phyloP scores from a whole-genome alignment of 495 filamentous ascomycete species.

The Cercophora sp. region DNA sequence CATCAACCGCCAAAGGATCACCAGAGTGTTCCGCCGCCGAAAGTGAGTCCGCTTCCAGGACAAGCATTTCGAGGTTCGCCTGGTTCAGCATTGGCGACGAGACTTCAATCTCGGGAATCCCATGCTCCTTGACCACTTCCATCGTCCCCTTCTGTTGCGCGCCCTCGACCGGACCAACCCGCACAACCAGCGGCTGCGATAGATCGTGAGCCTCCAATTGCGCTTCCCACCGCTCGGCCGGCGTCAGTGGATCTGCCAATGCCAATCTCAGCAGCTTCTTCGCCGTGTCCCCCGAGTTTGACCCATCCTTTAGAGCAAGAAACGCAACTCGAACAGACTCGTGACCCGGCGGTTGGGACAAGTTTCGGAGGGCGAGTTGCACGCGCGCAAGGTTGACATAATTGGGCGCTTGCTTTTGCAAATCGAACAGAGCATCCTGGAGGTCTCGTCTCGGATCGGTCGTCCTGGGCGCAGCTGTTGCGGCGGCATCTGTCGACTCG shows the following conservation, averaged over 20 bases:
- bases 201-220: slow-evolving; percentile 49
- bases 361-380: slow-evolving; percentile 72
- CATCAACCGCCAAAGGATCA: slow-evolving; percentile 34
- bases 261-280: slow-evolving; percentile 63
- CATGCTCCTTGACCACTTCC: slow-evolving; percentile 25
- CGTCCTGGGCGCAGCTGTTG: background rate
- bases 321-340: slow-evolving; percentile 69
- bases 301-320: slow-evolving; percentile 38
- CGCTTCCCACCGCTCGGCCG: slow-evolving; percentile 66
- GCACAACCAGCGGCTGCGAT: slow-evolving; percentile 43
- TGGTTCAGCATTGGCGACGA: slow-evolving; percentile 64
- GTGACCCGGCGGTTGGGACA: slow-evolving; percentile 58
- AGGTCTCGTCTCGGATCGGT: slow-evolving; percentile 46
- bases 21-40: slow-evolving; percentile 26
- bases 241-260: slow-evolving; percentile 71
- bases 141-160: slow-evolving; percentile 16
- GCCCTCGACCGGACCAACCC: slow-evolving; percentile 28
- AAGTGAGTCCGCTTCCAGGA: slow-evolving; percentile 51
- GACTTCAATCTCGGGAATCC: slow-evolving; percentile 49
- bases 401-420: slow-evolving; percentile 59
- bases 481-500: slow-evolving; percentile 19
- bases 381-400: slow-evolving; percentile 73
- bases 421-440: slow-evolving; percentile 54
- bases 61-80: slow-evolving; percentile 71
- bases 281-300: slow-evolving; percentile 35